Evolutionary conservation across 495 filamentous ascomycete genomes (phyloP).

Genomic region (Acidomyces sp.): DNA sequence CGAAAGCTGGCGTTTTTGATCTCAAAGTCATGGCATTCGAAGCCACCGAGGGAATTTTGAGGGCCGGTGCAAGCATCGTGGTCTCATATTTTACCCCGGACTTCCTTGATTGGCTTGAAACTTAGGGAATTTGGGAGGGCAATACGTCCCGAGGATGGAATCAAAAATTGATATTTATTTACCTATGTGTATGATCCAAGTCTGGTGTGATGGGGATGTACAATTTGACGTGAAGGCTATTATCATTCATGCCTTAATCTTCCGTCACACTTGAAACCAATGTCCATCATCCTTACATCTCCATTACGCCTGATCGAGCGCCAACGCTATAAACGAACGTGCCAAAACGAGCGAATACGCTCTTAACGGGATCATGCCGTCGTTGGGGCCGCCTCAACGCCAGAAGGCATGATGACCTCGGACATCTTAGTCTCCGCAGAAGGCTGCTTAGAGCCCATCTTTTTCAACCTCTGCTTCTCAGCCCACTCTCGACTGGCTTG

Average conservation of each 20-base stretch:
- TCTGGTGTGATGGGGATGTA: too few species aligned
- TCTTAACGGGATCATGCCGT: too few species aligned
- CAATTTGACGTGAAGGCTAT: too few species aligned
- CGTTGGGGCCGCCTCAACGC: too few species aligned
- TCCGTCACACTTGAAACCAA: background rate
- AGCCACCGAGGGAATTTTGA: slow-evolving; percentile 77
- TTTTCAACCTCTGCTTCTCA: slow-evolving; percentile 45
- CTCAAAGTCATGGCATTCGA: slow-evolving; percentile 92
- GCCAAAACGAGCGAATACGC: too few species aligned
- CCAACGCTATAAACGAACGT: slow-evolving; percentile 1
- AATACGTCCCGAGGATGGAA: too few species aligned
- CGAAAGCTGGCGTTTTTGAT: slow-evolving; percentile 95
- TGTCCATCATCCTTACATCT: background rate
- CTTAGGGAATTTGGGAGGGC: slow-evolving; percentile 5
- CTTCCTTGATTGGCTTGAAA: slow-evolving; percentile 72
- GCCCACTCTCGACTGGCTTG: slow-evolving; percentile 55
- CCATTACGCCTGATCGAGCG: background rate
- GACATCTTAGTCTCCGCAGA: background rate
- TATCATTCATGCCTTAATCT: too few species aligned
- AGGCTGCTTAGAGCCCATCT: slow-evolving; percentile 11
- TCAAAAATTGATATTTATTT: too few species aligned
- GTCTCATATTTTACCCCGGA: slow-evolving; percentile 90
- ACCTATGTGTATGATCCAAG: too few species aligned
- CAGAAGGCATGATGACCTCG: too few species aligned
- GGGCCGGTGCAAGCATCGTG: slow-evolving; percentile 84